These are phyloP conservation scores for Tuber magnatum DNA, from an alignment of 495 filamentous ascomycete species.

Conservation along the genomic window DNA sequence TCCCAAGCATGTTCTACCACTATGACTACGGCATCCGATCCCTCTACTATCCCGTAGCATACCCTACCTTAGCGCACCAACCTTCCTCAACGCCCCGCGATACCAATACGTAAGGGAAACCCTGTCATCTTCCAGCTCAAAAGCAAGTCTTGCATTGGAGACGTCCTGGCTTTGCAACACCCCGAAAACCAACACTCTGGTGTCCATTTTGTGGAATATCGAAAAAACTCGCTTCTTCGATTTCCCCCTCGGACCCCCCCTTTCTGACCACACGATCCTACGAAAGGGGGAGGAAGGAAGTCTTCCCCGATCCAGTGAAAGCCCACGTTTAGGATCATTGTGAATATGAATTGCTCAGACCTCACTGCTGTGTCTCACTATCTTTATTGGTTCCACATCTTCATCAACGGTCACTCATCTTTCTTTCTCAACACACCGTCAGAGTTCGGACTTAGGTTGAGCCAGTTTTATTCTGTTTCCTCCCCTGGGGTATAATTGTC, in stretches of 20 bases:
- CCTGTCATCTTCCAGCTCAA: neutral
- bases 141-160: neutral
- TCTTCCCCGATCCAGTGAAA: neutral
- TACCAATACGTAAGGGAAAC: neutral
- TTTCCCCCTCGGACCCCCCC: no score
- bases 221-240: neutral
- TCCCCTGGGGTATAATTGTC: no score
- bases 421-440: neutral
- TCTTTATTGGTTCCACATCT: neutral
- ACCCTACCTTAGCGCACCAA: no score
- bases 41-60: no score
- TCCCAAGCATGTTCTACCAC: neutral
- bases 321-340: neutral
- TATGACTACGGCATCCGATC: no score
- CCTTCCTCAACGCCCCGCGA: neutral
- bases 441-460: neutral
- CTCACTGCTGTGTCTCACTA: neutral
- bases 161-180: neutral
- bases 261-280: no score
- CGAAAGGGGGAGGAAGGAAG: neutral
- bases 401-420: neutral
- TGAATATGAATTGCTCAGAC: neutral
- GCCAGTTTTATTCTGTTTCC: no score
- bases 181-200: neutral
- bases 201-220: neutral